Base-by-base conservation (phyloP, 768 basidiomycete species). In the Tricholoma sp. region DNA sequence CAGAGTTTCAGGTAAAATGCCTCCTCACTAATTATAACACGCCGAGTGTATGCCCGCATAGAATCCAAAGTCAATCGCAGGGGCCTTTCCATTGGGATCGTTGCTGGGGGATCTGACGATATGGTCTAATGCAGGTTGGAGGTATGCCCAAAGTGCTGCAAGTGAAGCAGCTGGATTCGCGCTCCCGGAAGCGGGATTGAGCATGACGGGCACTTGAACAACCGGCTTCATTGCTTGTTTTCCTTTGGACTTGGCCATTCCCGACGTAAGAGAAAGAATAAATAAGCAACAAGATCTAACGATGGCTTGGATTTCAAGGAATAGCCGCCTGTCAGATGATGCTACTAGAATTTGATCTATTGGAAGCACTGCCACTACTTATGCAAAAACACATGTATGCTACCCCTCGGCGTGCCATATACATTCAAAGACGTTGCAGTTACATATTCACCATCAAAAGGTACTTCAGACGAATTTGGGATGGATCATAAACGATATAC, bases 1-100 rank as follows among this genome's bases (percentile, higher is more conserved):
- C 27, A 39, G 39, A 35, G 54, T 29, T 35, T 32, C 49, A 52
- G 47, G 27, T 39, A 69, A 66, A 60, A 59, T 63, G 43, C 61
- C 57, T 59, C 74, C 77, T 74, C 76, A 84, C 81, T 89, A 90
- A 74, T 89, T 88, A 76, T 91, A 90, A 56, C 84, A 83, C n/a
- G 88, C 86, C 18, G 88, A 88, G 69, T 90, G 87, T 39, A 90
- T 85, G 57, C 87, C 86, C 67, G 86, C 83, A 65, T 89, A 88
- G 62, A 88, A 86, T 24, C 73, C 79, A 56, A 86, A 78, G 61
- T 89, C 88, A 63, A 90, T 83, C 11, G 85, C 74, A 34, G 89
- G 88, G 5, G 86, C 83, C 67, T 86, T 88, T 52, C 74, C 73
- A 60, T 74, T 70, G 52, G 74, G 61, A 60, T 78, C 75, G 66